Evolutionary conservation across 148 eudicot genomes (phyloP).

Genomic region (Rhododendron williamsianum): DNA sequence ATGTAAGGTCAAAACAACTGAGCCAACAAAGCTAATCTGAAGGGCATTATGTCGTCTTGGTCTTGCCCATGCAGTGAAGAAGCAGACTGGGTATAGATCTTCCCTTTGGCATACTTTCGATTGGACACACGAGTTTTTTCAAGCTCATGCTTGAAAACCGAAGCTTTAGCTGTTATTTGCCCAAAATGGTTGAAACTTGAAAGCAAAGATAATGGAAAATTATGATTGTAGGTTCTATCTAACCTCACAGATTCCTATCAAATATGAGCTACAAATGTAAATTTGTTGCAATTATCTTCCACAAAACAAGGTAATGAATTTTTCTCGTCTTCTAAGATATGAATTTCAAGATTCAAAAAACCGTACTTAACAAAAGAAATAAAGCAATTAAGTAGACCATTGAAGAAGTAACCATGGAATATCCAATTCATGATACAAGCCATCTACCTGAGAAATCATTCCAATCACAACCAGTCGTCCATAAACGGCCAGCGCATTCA

Average conservation of each 20-base stretch:
- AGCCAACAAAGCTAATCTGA: not conserved
- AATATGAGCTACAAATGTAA: not conserved
- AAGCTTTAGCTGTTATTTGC: not conserved
- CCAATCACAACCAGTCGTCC: constrained; percentile 91
- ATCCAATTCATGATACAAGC: constrained; percentile 1
- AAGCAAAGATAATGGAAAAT: not conserved
- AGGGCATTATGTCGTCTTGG: not conserved
- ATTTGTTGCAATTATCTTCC: not conserved
- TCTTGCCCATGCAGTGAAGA: not conserved
- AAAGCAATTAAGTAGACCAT: not conserved
- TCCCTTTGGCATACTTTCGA: not conserved
- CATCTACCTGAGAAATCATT: constrained; percentile 96
- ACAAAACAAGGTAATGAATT: not conserved
- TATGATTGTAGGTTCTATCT: not conserved
- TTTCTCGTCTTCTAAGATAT: not conserved
- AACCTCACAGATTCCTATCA: not conserved
- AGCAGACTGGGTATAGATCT: not conserved
- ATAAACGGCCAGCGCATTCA: constrained; percentile 76
- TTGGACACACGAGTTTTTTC: not conserved
- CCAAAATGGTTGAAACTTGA: not conserved
- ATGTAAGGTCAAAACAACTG: not conserved
- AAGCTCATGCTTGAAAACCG: not conserved
- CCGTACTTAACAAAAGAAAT: not conserved
- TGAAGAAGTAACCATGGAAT: not conserved
- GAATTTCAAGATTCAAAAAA: not conserved